These are phyloP conservation scores for Backusella morwellensis DNA, from an alignment of 192 early-diverging fungal species.

Conservation along the genomic window DNA sequence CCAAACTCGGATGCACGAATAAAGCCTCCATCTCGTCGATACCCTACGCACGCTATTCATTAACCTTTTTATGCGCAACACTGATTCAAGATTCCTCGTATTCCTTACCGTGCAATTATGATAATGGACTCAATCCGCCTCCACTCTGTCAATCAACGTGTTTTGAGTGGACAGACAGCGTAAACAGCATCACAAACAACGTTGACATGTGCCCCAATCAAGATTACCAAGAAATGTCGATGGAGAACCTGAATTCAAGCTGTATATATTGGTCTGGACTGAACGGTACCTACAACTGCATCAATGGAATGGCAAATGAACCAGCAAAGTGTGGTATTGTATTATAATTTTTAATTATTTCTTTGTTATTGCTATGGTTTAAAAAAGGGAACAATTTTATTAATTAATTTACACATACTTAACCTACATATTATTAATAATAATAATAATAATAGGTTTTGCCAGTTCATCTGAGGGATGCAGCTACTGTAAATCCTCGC, in stretches of 20 bases:
- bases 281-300: constrained; percentile 30
- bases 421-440: background rate
- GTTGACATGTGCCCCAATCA: constrained; percentile 16
- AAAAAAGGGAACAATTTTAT: background rate
- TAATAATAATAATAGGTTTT: background rate
- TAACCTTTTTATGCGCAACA: constrained; percentile 24
- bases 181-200: constrained; percentile 21
- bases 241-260: constrained; percentile 6
- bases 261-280: constrained; percentile 33
- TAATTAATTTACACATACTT: background rate
- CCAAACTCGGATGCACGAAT: constrained; percentile 17
- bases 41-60: constrained; percentile 35
- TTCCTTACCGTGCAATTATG: constrained; percentile 33
- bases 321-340: constrained; percentile 35
- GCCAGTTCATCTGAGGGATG: constrained; percentile 5
- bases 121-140: constrained; percentile 19
- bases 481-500: constrained; percentile 18
- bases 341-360: background rate
- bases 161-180: constrained; percentile 23
- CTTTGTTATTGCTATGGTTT: background rate
- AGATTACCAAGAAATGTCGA: background rate
- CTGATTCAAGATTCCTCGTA: constrained; percentile 28
- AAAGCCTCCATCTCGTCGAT: constrained; percentile 11
- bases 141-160: constrained; percentile 36
- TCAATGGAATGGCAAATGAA: constrained; percentile 32